phyloP scores from a whole-genome alignment of 2,329 filamentous ascomycete genomes.

The Scedosporium aurantiacum region DNA sequence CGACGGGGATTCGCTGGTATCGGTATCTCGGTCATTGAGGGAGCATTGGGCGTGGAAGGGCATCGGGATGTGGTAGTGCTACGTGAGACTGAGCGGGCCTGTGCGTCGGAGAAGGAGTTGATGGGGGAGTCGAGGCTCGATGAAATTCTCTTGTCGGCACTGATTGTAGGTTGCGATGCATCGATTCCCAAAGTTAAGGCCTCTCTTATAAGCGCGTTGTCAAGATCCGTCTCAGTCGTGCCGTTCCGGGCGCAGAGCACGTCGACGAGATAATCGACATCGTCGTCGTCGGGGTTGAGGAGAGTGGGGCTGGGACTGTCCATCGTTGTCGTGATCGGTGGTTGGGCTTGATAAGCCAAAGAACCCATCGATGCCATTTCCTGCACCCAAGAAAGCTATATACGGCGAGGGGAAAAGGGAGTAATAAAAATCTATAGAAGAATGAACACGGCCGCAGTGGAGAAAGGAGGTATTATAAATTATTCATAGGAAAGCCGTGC shows the following conservation, averaged over 20 bases:
- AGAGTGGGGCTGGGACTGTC: not conserved
- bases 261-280: conserved; percentile 14
- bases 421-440: not conserved
- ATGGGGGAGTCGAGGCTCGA: conserved; percentile 32
- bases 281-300: not conserved
- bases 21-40: conserved; percentile 4
- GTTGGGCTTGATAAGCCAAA: not conserved
- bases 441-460: not conserved
- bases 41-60: conserved; percentile 21
- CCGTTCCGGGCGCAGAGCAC: conserved; percentile 25
- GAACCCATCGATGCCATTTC: not conserved
- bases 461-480: not conserved
- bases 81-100: conserved; percentile 31
- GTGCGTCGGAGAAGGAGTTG: conserved; percentile 23
- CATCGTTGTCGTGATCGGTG: not conserved
- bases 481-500: not conserved
- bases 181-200: conserved; percentile 25
- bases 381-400: not conserved
- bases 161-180: conserved; percentile 12
- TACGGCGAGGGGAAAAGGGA: not conserved
- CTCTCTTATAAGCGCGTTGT: conserved; percentile 23
- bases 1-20: conserved; percentile 11
- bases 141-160: conserved; percentile 23
- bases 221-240: conserved; percentile 27
- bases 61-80: conserved; percentile 32